Conservation (phyloP, 148 eudicot species). For the Diospyros lotus region DNA sequence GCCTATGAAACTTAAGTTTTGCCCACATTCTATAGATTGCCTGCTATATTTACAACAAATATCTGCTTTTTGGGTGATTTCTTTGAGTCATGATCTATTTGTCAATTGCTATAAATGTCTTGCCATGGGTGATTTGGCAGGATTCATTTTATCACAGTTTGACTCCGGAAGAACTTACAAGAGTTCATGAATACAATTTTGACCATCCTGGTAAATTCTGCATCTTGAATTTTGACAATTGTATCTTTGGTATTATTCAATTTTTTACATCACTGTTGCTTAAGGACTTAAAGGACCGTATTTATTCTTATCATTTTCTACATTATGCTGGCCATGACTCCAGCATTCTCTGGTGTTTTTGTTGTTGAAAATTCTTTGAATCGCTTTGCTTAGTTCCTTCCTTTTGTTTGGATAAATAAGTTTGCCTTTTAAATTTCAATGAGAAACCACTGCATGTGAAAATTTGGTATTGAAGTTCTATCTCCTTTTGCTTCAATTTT, state of each 20-base stretch:
- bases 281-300: background rate
- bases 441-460: background rate
- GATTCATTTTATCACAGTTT: slow-evolving; percentile 88
- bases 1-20: background rate
- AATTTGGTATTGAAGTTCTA: background rate
- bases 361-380: background rate
- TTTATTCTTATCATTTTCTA: background rate
- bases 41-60: background rate
- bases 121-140: slow-evolving; percentile 38
- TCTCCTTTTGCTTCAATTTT: background rate
- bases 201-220: slow-evolving; percentile 88
- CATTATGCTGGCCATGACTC: slow-evolving; percentile 6
- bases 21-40: background rate
- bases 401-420: slow-evolving; percentile 7
- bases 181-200: slow-evolving; percentile 86
- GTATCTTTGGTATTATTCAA: background rate
- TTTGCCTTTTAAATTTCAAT: background rate
- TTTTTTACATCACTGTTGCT: background rate
- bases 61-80: background rate
- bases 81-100: background rate
- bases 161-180: slow-evolving; percentile 75
- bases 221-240: background rate
- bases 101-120: slow-evolving; percentile 1
- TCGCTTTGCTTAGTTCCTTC: background rate
- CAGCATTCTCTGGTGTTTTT: background rate